These are phyloP conservation scores for Stemphylium lycopersici DNA, from an alignment of 2,329 filamentous ascomycete genomes.

Conservation along the genomic window DNA sequence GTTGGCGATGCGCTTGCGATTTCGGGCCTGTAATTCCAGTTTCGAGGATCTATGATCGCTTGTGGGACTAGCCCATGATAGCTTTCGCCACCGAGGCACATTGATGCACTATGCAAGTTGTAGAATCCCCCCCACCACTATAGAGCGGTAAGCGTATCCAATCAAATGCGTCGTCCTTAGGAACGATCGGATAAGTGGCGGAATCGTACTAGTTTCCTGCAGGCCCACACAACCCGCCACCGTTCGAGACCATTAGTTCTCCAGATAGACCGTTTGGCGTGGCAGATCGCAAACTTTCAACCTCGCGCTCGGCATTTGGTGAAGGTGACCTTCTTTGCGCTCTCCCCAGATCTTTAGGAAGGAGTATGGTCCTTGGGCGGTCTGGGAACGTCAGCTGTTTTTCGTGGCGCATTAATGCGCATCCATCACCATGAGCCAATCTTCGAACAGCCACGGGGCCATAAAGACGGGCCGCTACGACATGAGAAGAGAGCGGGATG, in stretches of 20 bases:
- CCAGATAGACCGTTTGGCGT: conserved; percentile 7
- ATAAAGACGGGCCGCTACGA: conserved; percentile 15
- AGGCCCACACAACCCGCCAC: neutral
- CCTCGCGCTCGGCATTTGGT: neutral
- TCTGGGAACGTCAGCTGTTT: neutral
- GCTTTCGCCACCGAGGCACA: neutral
- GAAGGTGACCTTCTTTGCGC: neutral
- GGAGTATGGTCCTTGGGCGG: neutral
- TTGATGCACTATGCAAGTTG: neutral
- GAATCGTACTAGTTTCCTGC: conserved; percentile 4
- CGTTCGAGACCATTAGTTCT: neutral
- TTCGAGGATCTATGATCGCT: neutral
- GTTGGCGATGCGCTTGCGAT: too few species aligned
- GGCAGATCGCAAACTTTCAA: conserved; percentile 16
- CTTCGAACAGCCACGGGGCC: neutral
- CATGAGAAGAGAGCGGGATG: conserved; percentile 35
- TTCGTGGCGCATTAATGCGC: neutral
- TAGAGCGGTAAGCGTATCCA: neutral
- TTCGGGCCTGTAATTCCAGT: too few species aligned
- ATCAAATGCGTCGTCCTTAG: too few species aligned
- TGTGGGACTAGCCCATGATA: neutral
- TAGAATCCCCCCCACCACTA: neutral
- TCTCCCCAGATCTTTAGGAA: neutral
- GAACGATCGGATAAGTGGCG: neutral
- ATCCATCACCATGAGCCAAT: conserved; percentile 9